phyloP scores from a whole-genome alignment of 176 grass and related monocot genomes.

The Ampelocalamus luodianensis region DNA sequence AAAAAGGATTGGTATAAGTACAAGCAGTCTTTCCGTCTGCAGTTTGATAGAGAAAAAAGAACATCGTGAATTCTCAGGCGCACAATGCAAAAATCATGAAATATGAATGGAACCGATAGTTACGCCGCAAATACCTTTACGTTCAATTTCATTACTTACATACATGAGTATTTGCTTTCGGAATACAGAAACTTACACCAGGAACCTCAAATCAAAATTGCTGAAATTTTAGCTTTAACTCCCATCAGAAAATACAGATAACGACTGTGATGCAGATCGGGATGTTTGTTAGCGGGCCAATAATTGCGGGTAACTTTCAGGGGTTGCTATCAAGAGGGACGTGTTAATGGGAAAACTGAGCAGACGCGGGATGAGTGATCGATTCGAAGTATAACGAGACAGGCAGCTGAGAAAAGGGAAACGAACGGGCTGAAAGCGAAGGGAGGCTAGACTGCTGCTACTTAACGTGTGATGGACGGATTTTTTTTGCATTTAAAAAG shows the following conservation, averaged over 20 bases:
- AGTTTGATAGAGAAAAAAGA: neutral
- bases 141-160: neutral
- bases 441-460: neutral
- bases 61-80: neutral
- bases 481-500: no score
- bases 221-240: neutral
- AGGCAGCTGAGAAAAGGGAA: constrained; percentile 41
- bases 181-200: no score
- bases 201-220: neutral
- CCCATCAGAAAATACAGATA: neutral
- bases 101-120: neutral
- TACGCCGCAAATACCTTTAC: neutral
- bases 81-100: neutral
- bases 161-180: neutral
- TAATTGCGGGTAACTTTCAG: constrained; percentile 5
- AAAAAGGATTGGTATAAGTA: neutral
- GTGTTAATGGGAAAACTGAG: neutral
- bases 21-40: neutral
- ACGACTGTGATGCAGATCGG: neutral
- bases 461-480: constrained; percentile 35
- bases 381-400: neutral
- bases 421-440: neutral
- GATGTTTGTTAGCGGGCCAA: neutral
- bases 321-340: neutral
- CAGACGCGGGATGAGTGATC: neutral